These are phyloP conservation scores for Cryptococcus floricola DNA, from an alignment of 1,284 basidiomycete species.

Conservation along the genomic window DNA sequence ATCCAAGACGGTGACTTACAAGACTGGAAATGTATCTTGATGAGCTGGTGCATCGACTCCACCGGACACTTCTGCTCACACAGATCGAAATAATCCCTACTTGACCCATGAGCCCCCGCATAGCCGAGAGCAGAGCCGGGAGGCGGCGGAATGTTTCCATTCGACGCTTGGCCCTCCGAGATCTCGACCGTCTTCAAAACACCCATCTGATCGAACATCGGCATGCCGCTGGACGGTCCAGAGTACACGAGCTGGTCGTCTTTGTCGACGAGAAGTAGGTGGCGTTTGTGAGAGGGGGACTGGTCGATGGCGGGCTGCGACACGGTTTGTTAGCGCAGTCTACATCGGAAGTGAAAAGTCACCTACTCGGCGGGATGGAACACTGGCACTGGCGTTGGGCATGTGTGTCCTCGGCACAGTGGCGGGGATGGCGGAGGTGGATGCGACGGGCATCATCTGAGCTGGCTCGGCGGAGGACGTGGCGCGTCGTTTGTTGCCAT, in stretches of 20 bases:
- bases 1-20: constrained; percentile 1
- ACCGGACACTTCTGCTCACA: constrained; percentile 9
- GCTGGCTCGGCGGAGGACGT: too few relatives aligned
- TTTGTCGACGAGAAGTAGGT: constrained; percentile 11
- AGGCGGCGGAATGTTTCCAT: constrained; percentile 5
- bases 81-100: constrained; percentile 12
- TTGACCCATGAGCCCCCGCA: constrained; percentile 1
- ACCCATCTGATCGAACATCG: constrained; percentile 12
- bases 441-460: too few relatives aligned
- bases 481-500: too few relatives aligned
- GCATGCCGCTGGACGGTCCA: constrained; percentile 12
- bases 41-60: constrained; percentile 9
- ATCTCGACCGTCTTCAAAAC: constrained; percentile 11
- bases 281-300: constrained; percentile 1
- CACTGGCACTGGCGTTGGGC: too few relatives aligned
- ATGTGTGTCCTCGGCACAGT: too few relatives aligned
- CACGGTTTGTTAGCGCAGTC: too few relatives aligned
- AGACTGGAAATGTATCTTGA: constrained; percentile 10
- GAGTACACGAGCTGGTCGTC: constrained; percentile 16
- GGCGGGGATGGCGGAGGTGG: too few relatives aligned
- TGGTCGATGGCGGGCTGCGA: too few relatives aligned
- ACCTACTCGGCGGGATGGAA: too few relatives aligned
- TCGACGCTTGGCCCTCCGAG: constrained; percentile 3
- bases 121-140: constrained; percentile 8
- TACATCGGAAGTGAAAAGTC: too few relatives aligned